Evolutionary conservation across 2,329 filamentous ascomycete genomes (phyloP).

Genomic region (Botrytis tulipae): DNA sequence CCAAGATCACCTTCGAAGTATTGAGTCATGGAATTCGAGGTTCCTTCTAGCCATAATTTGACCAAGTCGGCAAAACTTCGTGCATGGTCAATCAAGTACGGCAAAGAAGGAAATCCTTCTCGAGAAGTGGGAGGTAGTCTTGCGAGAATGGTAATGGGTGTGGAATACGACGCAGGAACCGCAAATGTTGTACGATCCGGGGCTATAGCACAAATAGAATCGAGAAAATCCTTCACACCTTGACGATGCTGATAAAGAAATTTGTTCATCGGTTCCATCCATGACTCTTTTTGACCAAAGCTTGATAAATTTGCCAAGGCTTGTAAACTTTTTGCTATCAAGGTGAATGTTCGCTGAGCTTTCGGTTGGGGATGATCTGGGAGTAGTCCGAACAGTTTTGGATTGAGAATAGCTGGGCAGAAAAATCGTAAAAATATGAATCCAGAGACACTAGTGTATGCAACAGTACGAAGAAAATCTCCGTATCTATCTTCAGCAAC

Average conservation of each 20-base stretch:
- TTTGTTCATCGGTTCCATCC: conserved; percentile 98
- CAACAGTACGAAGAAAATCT: conserved; percentile 83
- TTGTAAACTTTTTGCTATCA: conserved; percentile 90
- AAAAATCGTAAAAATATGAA: conserved; percentile 95
- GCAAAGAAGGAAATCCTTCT: conserved; percentile 90
- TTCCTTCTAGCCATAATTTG: conserved; percentile 70
- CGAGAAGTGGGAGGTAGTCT: conserved; percentile 76
- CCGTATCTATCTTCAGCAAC: conserved; percentile 94
- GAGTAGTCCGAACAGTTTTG: conserved; percentile 86
- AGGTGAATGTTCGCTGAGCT: conserved; percentile 82
- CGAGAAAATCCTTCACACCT: conserved; percentile 83
- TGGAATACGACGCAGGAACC: conserved; percentile 83
- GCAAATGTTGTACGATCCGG: conserved; percentile 63
- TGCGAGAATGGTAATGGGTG: conserved; percentile 83
- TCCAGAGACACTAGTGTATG: conserved; percentile 91
- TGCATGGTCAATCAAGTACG: conserved; percentile 87
- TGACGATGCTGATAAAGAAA: conserved; percentile 75
- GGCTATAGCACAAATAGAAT: conserved; percentile 80
- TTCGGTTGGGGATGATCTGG: conserved; percentile 77
- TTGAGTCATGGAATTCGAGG: conserved; percentile 24
- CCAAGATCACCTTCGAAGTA: conserved; percentile 36
- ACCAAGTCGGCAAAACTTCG: conserved; percentile 82
- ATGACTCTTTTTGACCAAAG: conserved; percentile 93
- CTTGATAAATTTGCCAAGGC: conserved; percentile 86
- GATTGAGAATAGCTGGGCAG: conserved; percentile 92